Evolutionary conservation across 2,329 filamentous ascomycete species (phyloP).

Genomic region (Colletotrichum sp.): DNA sequence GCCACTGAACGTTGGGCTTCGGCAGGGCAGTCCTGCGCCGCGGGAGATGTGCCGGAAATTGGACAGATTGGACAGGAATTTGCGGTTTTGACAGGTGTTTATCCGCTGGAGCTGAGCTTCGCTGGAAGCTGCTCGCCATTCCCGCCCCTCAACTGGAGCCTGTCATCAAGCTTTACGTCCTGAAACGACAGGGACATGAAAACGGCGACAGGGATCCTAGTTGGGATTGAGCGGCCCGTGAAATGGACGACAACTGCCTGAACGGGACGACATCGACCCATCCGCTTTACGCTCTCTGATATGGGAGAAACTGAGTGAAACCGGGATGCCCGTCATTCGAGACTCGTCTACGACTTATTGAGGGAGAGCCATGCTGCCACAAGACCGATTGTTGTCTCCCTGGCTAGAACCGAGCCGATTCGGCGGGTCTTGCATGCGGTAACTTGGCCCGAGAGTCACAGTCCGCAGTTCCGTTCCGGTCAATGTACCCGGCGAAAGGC

Average conservation of each 20-base stretch:
- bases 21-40: background rate
- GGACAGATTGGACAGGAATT: background rate
- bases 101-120: background rate
- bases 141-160: background rate
- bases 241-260: background rate
- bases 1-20: background rate
- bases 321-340: background rate
- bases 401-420: background rate
- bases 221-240: slow-evolving; percentile 4
- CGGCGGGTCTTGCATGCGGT: slow-evolving; percentile 10
- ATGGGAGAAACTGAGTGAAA: background rate
- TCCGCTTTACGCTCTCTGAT: background rate
- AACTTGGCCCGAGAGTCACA: slow-evolving; percentile 15
- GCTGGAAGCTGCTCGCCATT: background rate
- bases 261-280: background rate
- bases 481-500: background rate
- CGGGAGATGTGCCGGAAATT: background rate
- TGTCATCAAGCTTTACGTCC: slow-evolving; percentile 17
- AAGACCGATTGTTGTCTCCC: background rate
- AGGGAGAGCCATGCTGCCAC: background rate
- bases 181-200: slow-evolving; percentile 16
- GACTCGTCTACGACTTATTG: background rate
- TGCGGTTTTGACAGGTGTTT: background rate
- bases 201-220: slow-evolving; percentile 3
- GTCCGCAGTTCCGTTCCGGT: slow-evolving; percentile 13